A percentile compares a stretch with the other conserved stretches of the same genome.
Conservation (phyloP, 2,329 filamentous ascomycete genomes). For the Dryadomyces quercivorus region DNA sequence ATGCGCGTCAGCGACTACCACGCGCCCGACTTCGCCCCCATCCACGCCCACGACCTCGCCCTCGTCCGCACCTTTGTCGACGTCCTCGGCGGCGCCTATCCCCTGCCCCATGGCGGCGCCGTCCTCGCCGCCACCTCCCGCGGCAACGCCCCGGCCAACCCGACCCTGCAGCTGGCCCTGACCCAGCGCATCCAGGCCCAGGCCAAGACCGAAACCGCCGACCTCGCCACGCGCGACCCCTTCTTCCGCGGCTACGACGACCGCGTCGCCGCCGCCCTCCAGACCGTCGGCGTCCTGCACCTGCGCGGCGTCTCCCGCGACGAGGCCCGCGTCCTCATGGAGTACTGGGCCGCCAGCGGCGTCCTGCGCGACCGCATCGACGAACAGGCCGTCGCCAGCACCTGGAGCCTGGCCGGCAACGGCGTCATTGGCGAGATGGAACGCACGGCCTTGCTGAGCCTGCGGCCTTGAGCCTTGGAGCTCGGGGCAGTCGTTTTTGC, state of each 20-base stretch:
- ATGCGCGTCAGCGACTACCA: constrained; percentile 72
- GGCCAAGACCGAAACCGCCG: neutral
- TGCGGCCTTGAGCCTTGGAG: constrained; percentile 21
- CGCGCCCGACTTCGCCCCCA: constrained; percentile 52
- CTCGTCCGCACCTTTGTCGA: constrained; percentile 65
- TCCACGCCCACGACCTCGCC: constrained; percentile 78
- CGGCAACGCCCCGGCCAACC: constrained; percentile 54
- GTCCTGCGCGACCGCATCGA: constrained; percentile 60
- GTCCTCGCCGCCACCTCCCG: constrained; percentile 63
- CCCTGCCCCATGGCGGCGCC: constrained; percentile 61
- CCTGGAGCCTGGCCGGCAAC: constrained; percentile 71
- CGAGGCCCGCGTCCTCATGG: constrained; percentile 71
- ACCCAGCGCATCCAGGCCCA: constrained; percentile 29
- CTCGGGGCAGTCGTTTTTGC: neutral
- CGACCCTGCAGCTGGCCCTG: constrained; percentile 55
- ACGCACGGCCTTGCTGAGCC: constrained; percentile 41
- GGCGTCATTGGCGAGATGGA: constrained; percentile 82
- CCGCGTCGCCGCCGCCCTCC: constrained; percentile 40
- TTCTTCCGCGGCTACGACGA: constrained; percentile 45
- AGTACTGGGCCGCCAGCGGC: constrained; percentile 87
- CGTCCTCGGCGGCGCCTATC: constrained; percentile 48
- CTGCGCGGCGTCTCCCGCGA: constrained; percentile 58
- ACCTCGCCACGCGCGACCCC: constrained; percentile 28
- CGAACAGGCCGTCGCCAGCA: constrained; percentile 60
- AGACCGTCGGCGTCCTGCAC: constrained; percentile 37